Evolutionary conservation across 106 monocot genomes (phyloP).

Genomic region (Allium cepa): DNA sequence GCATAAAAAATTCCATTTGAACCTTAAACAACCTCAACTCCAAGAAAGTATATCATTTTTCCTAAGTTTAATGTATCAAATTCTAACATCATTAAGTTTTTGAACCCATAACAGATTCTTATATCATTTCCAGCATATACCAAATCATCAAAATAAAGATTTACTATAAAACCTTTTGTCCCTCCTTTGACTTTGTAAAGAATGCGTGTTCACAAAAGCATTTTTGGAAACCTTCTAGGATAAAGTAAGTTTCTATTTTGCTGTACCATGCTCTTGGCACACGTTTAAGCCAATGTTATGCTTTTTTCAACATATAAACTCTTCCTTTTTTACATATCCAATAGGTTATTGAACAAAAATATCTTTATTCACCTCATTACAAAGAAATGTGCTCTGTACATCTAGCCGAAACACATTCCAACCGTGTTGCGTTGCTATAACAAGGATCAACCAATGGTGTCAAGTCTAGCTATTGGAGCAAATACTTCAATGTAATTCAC

Average conservation of each 20-base stretch:
- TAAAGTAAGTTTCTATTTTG: too few species aligned
- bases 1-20: background rate
- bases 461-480: too few species aligned
- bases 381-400: too few species aligned
- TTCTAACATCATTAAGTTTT: background rate
- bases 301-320: background rate
- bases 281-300: too few species aligned
- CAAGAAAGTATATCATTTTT: background rate
- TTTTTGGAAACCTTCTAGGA: background rate
- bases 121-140: too few species aligned
- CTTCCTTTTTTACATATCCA: background rate
- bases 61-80: background rate
- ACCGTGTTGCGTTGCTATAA: too few species aligned
- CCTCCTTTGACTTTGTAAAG: background rate
- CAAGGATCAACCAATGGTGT: too few species aligned
- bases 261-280: too few species aligned
- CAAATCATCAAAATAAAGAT: too few species aligned
- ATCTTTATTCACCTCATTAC: background rate
- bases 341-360: background rate
- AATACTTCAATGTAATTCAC: too few species aligned
- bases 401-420: too few species aligned
- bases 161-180: background rate
- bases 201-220: background rate
- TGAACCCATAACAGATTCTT: too few species aligned
- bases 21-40: background rate